Conservation (phyloP, 352 stramenopile genomes). For the Peronospora destructor region DNA sequence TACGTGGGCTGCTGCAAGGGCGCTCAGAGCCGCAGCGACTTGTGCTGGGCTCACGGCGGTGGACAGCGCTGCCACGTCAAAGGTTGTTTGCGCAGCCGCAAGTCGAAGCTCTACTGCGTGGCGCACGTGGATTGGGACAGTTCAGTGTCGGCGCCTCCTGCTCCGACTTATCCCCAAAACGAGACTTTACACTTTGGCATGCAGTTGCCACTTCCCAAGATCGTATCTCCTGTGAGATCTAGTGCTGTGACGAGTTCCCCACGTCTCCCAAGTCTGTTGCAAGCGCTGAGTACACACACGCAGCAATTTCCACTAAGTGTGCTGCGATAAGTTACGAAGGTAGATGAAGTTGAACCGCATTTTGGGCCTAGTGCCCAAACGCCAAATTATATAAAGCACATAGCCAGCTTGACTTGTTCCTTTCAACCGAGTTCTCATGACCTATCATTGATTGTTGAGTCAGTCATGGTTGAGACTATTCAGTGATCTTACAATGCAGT, state of each 20-base stretch:
- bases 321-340: conserved; percentile 12
- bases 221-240: conserved; percentile 9
- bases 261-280: conserved; percentile 38
- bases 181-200: conserved; percentile 11
- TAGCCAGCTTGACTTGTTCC: background rate
- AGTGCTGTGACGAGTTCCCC: conserved; percentile 8
- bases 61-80: conserved; percentile 57
- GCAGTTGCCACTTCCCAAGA: conserved; percentile 25
- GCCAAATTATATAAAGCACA: conserved; percentile 12
- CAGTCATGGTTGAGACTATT: too few relatives aligned
- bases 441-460: too few relatives aligned
- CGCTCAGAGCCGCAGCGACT: conserved; percentile 51
- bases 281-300: conserved; percentile 33
- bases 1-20: conserved; percentile 40
- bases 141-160: conserved; percentile 3
- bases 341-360: conserved; percentile 3
- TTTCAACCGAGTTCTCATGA: too few relatives aligned
- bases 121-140: conserved; percentile 44
- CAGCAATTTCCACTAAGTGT: conserved; percentile 21
- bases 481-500: too few relatives aligned
- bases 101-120: conserved; percentile 61
- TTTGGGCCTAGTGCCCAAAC: conserved; percentile 1
- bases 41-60: conserved; percentile 59
- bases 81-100: conserved; percentile 49
- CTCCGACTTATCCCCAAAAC: conserved; percentile 7